Base-by-base conservation (phyloP, 2,329 filamentous ascomycete species). In the Pestalotiopsis sp. region DNA sequence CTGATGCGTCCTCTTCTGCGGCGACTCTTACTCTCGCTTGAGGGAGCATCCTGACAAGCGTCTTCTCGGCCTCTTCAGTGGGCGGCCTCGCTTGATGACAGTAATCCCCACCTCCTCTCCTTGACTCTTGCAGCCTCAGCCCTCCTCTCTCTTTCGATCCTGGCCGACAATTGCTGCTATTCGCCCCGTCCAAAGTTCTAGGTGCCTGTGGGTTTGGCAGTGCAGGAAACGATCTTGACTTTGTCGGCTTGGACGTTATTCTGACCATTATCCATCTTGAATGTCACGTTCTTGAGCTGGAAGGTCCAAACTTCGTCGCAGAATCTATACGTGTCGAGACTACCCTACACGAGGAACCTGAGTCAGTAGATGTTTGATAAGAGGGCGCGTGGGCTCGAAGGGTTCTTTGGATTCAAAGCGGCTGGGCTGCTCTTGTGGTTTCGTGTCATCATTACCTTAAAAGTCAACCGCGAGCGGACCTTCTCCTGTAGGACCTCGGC, bases 291-390 rank as follows among this genome's bases (percentile, higher is more conserved):
- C 83, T 98, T 98, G 83, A 99, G 97, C 69, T 99, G 89, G 81
- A 99, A 99, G 1, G 96, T 99, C 96, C 96, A 99, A 69, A 99
- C 96, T 84, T 99, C 96, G 83, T 99, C 96, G 85, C 96, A 99
- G 87, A 99, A 99, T 75, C 96, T 92, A 85, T 99, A 99, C 17
- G 96, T 98, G 80, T 98, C 95, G 72, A 99, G 91, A 78, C 97
- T 96, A 62, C 96, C 96, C 95, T 98, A 36, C 40, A 49, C 4
- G 27, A 23, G 12, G 25, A 25, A 63, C 56, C 65, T 49, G n/a
- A 4, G 56, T 66, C 41, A 62, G 62, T 69, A 57, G 66, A 40
- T 12, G 49, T 25, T 31, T 36, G 36, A 14, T 23, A 57, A 4
- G 12, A 57, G 9, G 4, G 14, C 23, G 45, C 25, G n/a, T 11